phyloP scores from a whole-genome alignment of 2,329 filamentous ascomycete species.

The Sordariomycetes sp. region DNA sequence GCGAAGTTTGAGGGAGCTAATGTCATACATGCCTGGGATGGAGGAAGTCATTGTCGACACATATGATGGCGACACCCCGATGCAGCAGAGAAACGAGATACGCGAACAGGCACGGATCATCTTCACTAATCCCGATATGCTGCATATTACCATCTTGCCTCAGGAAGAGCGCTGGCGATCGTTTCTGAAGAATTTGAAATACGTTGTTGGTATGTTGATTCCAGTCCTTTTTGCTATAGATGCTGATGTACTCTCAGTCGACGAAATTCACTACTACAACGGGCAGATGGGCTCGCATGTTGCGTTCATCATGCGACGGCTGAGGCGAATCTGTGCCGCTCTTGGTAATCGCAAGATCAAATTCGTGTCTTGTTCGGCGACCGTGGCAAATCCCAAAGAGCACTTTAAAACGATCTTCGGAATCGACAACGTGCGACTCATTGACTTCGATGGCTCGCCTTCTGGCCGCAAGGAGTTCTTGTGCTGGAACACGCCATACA shows the following conservation, averaged over 20 bases:
- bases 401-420: slow-evolving; percentile 97
- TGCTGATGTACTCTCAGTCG: slow-evolving; percentile 32
- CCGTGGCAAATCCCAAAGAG: slow-evolving; percentile 81
- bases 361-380: slow-evolving; percentile 95
- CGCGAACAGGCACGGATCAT: slow-evolving; percentile 86
- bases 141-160: slow-evolving; percentile 87
- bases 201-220: slow-evolving; percentile 57
- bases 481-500: slow-evolving; percentile 96
- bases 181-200: slow-evolving; percentile 82
- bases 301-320: slow-evolving; percentile 84
- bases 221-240: background rate
- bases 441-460: slow-evolving; percentile 88
- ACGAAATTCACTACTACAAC: slow-evolving; percentile 94
- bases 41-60: slow-evolving; percentile 77
- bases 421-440: slow-evolving; percentile 67
- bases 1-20: slow-evolving; percentile 75
- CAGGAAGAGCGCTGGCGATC: slow-evolving; percentile 84
- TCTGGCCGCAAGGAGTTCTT: slow-evolving; percentile 86
- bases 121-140: slow-evolving; percentile 97
- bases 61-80: slow-evolving; percentile 90
- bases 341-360: slow-evolving; percentile 77
- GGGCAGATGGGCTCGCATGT: slow-evolving; percentile 91
- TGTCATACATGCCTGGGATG: slow-evolving; percentile 70
- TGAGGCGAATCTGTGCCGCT: slow-evolving; percentile 81
- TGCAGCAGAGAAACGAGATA: slow-evolving; percentile 67